phyloP scores from a whole-genome alignment of 805 yeast species.

The Candida orba region DNA sequence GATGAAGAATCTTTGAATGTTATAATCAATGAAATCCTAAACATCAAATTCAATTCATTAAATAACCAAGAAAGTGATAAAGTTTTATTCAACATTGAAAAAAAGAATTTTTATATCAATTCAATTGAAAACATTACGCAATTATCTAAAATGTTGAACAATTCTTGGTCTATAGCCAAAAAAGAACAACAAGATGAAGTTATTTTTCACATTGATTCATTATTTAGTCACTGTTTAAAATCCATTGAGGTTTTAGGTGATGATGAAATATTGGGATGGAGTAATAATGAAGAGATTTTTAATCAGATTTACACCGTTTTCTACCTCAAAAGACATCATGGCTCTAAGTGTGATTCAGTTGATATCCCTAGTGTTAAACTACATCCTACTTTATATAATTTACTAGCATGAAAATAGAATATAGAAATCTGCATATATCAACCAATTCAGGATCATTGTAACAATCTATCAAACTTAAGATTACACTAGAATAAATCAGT shows the following conservation, averaged over 20 bases:
- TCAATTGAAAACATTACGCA: conserved; percentile 28
- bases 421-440: too few relatives aligned
- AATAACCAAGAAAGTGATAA: conserved; percentile 26
- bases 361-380: not conserved
- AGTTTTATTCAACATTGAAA: conserved; percentile 58
- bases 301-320: conserved; percentile 1
- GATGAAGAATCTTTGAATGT: conserved; percentile 4
- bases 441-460: too few relatives aligned
- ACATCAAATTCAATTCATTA: conserved; percentile 13
- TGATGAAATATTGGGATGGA: conserved; percentile 6
- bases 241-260: not conserved
- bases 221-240: not conserved
- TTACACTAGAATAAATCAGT: too few relatives aligned
- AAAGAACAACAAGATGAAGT: not conserved
- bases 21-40: conserved; percentile 11
- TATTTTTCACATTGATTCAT: not conserved
- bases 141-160: conserved; percentile 17
- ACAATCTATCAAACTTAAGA: too few relatives aligned
- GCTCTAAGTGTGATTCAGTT: not conserved
- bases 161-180: conserved; percentile 3
- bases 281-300: conserved; percentile 4
- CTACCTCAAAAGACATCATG: not conserved
- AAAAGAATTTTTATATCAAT: conserved; percentile 58
- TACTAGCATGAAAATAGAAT: not conserved
- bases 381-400: conserved; percentile 1